These are phyloP conservation scores for Podaxis pistillaris DNA, from an alignment of 768 basidiomycete species.

Conservation along the genomic window DNA sequence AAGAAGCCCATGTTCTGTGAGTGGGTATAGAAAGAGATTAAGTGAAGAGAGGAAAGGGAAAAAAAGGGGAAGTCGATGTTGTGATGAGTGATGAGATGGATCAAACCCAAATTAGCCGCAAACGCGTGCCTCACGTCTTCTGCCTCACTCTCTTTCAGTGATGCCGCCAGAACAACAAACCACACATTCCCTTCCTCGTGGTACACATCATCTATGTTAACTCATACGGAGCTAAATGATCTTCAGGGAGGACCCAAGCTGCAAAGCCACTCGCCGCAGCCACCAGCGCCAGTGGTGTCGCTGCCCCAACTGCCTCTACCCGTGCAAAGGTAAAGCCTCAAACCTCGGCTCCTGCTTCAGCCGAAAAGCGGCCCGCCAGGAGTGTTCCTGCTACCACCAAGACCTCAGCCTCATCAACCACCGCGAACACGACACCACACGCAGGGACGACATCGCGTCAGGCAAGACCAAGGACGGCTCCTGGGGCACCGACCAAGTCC, in stretches of 20 bases:
- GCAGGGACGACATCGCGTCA: not conserved
- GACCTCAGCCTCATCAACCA: not conserved
- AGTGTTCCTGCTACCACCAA: not conserved
- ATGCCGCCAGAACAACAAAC: not conserved
- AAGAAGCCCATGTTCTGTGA: slow-evolving; percentile 58
- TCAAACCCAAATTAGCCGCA: slow-evolving; percentile 13
- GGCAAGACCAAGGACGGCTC: not conserved
- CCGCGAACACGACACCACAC: not conserved
- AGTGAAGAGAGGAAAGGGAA: not conserved
- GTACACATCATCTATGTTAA: slow-evolving; percentile 14
- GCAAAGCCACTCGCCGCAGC: slow-evolving; percentile 21
- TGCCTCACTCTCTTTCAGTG: not conserved
- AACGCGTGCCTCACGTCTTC: slow-evolving; percentile 9
- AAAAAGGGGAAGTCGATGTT: not conserved
- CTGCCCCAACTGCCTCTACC: not conserved
- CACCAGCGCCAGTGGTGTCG: not conserved
- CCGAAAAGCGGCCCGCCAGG: slow-evolving; percentile 1
- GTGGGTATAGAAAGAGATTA: slow-evolving; percentile 6
- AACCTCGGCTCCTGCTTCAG: slow-evolving; percentile 16
- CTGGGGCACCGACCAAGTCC: not conserved
- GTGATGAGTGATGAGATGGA: slow-evolving; percentile 8
- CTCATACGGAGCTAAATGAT: slow-evolving; percentile 22
- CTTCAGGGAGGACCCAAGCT: slow-evolving; percentile 24
- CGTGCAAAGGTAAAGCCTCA: slow-evolving; percentile 3
- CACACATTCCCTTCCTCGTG: slow-evolving; percentile 6